Base-by-base conservation (phyloP, 306 rosid genomes). In the Dalbergia cultrata region DNA sequence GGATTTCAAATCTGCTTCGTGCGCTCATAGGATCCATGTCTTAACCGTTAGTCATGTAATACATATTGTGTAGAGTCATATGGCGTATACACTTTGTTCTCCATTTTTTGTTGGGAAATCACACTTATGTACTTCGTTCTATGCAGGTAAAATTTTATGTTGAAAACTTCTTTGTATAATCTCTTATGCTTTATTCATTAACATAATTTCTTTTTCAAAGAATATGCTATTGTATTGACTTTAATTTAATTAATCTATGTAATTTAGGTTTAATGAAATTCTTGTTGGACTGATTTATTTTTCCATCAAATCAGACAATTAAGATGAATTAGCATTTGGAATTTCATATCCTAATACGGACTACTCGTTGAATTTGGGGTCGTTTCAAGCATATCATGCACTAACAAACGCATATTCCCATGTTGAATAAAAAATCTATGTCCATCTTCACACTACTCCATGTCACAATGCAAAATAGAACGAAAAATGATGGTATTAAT, bases 401-500 rank as follows among this genome's bases (percentile, higher is more conserved):
- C 35, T 69, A 60, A 33, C 76, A 83, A 56, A 76, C 70, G 37
- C 80, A 74, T 69, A 65, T 53, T 53, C 62, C 64, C 85, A 79
- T 14, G 44, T 59, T 54, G 19, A 85, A 68, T 61, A 66, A 53
- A 81, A 44, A 80, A 79, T 21, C 52, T 37, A 14, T 45, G 75
- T 80, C 69, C 80, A 33, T 19, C 82, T 77, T 66, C 85, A 81
- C 83, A 78, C 70, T 45, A 84, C 81, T 62, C 70, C 79, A 74
- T 76, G 77, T 79, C 81, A 81, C 66, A 86, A 84, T 5, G 73
- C 83, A 85, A 80, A 71, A 81, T 79, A 84, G 82, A 81, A 65
- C 78, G 73, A 77, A 74, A 82, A 85, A 67, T 81, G 7, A 82
- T 58, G 86, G 79, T 83, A 78, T 59, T 77, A 82, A 84, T 86